phyloP scores from a whole-genome alignment of 2,329 filamentous ascomycete genomes.

The Phaeomoniella chlamydospora region DNA sequence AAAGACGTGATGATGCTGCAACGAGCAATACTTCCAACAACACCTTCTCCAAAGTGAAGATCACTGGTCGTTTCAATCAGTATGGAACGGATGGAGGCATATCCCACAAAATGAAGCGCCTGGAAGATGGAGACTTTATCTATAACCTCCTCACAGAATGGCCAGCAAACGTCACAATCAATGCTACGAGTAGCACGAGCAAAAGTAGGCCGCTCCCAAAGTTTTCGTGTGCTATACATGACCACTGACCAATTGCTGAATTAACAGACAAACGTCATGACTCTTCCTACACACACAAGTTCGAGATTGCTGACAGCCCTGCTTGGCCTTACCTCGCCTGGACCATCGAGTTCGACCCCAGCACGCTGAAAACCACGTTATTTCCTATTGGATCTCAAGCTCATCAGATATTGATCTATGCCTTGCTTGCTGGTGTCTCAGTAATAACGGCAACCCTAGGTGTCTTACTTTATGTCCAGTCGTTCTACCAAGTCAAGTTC shows the following conservation, averaged over 20 bases:
- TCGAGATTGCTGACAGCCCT: slow-evolving; percentile 4
- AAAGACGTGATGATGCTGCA: not conserved
- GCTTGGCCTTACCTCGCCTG: slow-evolving; percentile 2
- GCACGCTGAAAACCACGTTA: slow-evolving; percentile 2
- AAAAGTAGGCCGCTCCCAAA: too few species aligned
- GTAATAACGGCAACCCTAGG: slow-evolving; percentile 3
- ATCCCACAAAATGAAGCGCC: slow-evolving; percentile 26
- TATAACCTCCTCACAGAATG: slow-evolving; percentile 5
- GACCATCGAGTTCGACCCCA: slow-evolving; percentile 4
- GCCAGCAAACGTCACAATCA: slow-evolving; percentile 3
- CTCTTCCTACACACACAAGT: slow-evolving; percentile 2
- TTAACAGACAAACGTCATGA: not conserved
- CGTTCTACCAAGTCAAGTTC: slow-evolving; percentile 6
- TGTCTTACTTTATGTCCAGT: slow-evolving; percentile 1
- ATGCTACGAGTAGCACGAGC: slow-evolving; percentile 7
- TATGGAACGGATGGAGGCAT: slow-evolving; percentile 40
- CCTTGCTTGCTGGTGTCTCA: slow-evolving; percentile 3
- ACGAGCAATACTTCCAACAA: not conserved
- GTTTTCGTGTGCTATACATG: too few species aligned
- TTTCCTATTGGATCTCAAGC: slow-evolving; percentile 4
- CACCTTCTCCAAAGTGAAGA: slow-evolving; percentile 5
- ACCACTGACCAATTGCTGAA: slow-evolving; percentile 4
- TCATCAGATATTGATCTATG: slow-evolving; percentile 2
- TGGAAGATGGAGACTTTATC: slow-evolving; percentile 4
- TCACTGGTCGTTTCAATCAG: slow-evolving; percentile 38